Conservation (phyloP, 73 alveolate species). For the Breviolum minutum region DNA sequence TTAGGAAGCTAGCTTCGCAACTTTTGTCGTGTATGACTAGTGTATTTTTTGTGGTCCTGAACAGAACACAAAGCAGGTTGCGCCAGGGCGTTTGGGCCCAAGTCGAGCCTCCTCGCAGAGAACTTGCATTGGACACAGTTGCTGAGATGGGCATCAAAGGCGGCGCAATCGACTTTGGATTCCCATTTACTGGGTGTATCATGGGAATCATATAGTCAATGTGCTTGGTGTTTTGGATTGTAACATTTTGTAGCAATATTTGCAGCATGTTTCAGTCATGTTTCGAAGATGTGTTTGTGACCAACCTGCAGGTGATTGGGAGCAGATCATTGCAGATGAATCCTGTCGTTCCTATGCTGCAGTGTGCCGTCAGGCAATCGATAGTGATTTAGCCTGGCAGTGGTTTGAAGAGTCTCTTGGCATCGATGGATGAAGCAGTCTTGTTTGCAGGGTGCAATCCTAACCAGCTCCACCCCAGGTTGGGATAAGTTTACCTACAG, state of each 20-base stretch:
- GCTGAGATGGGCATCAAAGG: constrained; percentile 58
- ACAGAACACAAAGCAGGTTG: background rate
- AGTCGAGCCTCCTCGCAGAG: constrained; percentile 49
- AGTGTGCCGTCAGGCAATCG: constrained; percentile 46
- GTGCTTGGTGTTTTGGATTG: background rate
- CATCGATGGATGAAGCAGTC: too few relatives aligned
- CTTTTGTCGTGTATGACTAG: background rate
- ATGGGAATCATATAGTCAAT: background rate
- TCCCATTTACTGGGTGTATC: background rate
- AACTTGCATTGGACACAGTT: constrained; percentile 35
- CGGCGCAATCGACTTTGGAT: background rate
- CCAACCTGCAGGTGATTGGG: constrained; percentile 35
- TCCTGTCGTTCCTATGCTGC: constrained; percentile 39
- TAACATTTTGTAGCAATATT: background rate
- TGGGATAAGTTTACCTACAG: too few relatives aligned
- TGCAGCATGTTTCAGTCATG: background rate
- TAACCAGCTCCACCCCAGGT: background rate
- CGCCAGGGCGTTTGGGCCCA: constrained; percentile 65
- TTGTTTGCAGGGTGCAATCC: too few relatives aligned
- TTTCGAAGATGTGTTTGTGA: background rate
- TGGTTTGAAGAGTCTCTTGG: constrained; percentile 14
- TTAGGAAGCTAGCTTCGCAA: background rate
- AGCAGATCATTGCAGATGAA: constrained; percentile 8
- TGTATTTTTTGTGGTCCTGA: background rate
- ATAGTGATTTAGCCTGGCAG: constrained; percentile 22